phyloP scores from a whole-genome alignment of 768 basidiomycete species.

The Russula sp. region DNA sequence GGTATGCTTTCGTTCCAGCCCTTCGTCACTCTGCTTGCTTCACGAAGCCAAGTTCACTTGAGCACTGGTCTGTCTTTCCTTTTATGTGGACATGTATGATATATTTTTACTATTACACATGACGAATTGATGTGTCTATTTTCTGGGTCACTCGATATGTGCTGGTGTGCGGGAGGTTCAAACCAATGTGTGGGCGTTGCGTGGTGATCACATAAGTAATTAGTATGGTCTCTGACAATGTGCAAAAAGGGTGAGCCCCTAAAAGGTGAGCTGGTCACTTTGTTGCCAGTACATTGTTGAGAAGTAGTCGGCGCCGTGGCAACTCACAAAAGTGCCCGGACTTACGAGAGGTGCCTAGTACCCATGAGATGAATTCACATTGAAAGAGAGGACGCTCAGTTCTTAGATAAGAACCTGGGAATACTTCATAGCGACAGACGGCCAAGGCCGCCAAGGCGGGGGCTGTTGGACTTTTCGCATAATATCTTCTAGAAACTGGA shows the following conservation, averaged over 20 bases:
- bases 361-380: background rate
- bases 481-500: too few species aligned
- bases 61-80: background rate
- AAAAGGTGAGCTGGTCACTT: background rate
- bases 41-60: conserved; percentile 2
- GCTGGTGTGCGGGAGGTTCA: background rate
- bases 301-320: background rate
- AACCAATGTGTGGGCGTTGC: background rate
- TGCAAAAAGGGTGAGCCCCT: background rate
- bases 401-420: too few species aligned
- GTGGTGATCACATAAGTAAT: background rate
- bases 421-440: background rate
- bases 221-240: background rate
- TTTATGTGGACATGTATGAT: conserved; percentile 14
- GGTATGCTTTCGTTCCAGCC: background rate
- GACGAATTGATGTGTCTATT: conserved; percentile 6
- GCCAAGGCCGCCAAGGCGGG: background rate
- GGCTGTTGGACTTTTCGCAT: too few species aligned
- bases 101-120: conserved; percentile 1
- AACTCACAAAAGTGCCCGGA: background rate
- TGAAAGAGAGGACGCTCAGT: background rate
- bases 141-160: background rate
- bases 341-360: background rate
- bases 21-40: background rate
- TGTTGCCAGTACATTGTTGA: background rate